Base-by-base conservation (phyloP, 345 rosid genomes). In the Sisymbrium altissimum region DNA sequence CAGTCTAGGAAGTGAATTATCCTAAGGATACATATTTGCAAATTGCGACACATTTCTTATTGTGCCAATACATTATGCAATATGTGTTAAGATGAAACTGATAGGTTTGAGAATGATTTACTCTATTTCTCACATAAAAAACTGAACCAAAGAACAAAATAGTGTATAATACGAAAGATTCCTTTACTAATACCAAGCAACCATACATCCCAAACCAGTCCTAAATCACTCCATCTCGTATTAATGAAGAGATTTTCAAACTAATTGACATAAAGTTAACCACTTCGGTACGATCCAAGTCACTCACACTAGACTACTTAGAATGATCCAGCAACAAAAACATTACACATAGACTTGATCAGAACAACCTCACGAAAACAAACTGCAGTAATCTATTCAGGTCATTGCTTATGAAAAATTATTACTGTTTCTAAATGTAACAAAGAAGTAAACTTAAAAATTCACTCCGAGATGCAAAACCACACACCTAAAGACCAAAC, bases 401-500 rank as follows among this genome's bases (percentile, higher is more conserved):
- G 10, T 7, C 6, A 32, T 32, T 32, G 35, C 7, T 32, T 32
- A 32, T 32, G n/a, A n/a, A 6, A 32, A 32, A 32, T 2, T 0
- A 32, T 4, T 32, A 32, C 35, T 32, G 35, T 7, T 4, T 32
- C 30, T 29, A 2, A 2, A 29, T 29, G 30, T 29, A 29, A 29
- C 4, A 29, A 29, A 29, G 2, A 3, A 29, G 4, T 29, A 3
- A 29, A 29, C 30, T 29, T 32, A 32, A 32, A 30, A 67, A 35
- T 35, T 38, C 21, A 40, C 19, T 46, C 0, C 17, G 5, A 46
- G 2, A 10, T 18, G 17, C 40, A 44, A 11, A 73, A 59, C 38
- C 48, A 68, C 81, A 77, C 78, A 88, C 97, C 97, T 59, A 92
- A 76, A 66, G 97, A 92, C 97, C 97, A 92, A 53, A 92, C 84